phyloP scores from a whole-genome alignment of 2,329 filamentous ascomycete species.

The Nothopassalora personata region DNA sequence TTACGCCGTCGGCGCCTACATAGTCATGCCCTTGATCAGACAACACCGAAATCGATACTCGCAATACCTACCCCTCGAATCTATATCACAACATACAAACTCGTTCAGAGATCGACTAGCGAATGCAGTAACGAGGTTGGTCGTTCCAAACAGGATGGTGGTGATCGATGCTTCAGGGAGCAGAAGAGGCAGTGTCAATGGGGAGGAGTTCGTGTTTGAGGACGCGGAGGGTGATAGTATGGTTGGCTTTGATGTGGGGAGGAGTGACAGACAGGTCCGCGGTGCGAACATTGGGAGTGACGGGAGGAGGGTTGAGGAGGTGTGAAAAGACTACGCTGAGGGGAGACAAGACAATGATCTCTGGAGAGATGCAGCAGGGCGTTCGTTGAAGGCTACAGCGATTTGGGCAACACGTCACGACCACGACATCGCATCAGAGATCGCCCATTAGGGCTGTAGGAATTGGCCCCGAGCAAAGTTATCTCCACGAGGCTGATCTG shows the following conservation, averaged over 20 bases:
- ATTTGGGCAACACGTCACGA: too few species aligned
- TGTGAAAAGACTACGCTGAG: background rate
- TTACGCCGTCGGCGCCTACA: conserved; percentile 39
- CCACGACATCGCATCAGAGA: too few species aligned
- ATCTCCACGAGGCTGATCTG: too few species aligned
- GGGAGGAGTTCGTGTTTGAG: conserved; percentile 37
- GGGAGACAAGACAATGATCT: too few species aligned
- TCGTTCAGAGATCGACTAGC: conserved; percentile 31
- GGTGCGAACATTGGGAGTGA: conserved; percentile 22
- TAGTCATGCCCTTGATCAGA: conserved; percentile 42
- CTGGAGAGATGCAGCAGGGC: background rate
- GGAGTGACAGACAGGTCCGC: conserved; percentile 37
- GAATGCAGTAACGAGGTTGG: conserved; percentile 33
- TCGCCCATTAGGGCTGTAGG: too few species aligned
- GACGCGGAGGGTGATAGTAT: conserved; percentile 45
- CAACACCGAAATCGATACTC: conserved; percentile 41
- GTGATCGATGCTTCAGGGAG: conserved; percentile 29
- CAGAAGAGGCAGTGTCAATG: conserved; percentile 18
- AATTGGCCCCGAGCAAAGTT: too few species aligned
- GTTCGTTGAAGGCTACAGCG: background rate
- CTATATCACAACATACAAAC: conserved; percentile 25
- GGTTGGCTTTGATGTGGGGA: conserved; percentile 38
- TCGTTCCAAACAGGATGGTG: conserved; percentile 25
- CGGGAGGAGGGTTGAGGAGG: conserved; percentile 4
- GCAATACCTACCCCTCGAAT: conserved; percentile 38